These are phyloP conservation scores for Noccaea caerulescens DNA, from an alignment of 345 rosid genomes.

Conservation along the genomic window DNA sequence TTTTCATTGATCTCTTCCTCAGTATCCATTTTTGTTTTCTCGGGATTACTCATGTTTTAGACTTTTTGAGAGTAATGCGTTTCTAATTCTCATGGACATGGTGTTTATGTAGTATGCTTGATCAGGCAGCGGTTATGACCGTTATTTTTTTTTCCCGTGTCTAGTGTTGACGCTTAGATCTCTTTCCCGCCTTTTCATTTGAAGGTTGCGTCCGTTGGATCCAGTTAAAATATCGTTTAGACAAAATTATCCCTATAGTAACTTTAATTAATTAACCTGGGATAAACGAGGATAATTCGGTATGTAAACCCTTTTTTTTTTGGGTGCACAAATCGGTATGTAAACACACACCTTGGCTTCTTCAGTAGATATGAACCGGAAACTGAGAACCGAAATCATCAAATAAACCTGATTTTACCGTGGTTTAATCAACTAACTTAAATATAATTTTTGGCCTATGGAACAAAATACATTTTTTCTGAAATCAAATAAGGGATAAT, in stretches of 20 bases:
- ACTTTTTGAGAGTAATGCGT: not conserved
- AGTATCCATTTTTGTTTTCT: not conserved
- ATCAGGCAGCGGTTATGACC: conserved; percentile 31
- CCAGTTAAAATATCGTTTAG: not conserved
- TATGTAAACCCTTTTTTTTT: not conserved
- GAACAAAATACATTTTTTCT: no score
- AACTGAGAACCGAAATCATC: not conserved
- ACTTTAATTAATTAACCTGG: not conserved
- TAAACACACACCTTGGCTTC: not conserved
- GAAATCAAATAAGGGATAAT: no score
- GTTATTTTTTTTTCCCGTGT: not conserved
- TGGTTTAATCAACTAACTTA: not conserved
- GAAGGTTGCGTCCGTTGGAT: conserved; percentile 25
- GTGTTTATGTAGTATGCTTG: conserved; percentile 16
- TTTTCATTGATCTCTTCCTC: not conserved
- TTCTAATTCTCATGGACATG: not conserved
- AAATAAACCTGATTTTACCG: no score
- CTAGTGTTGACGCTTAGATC: not conserved
- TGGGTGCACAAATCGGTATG: no score
- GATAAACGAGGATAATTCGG: not conserved
- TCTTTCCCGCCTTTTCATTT: conserved; percentile 32
- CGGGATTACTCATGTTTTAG: conserved; percentile 22
- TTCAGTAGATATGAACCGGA: not conserved
- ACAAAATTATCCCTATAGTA: not conserved
- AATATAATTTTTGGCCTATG: not conserved